phyloP scores from a whole-genome alignment of 495 filamentous ascomycete species.

The Sordaria brevicollis region DNA sequence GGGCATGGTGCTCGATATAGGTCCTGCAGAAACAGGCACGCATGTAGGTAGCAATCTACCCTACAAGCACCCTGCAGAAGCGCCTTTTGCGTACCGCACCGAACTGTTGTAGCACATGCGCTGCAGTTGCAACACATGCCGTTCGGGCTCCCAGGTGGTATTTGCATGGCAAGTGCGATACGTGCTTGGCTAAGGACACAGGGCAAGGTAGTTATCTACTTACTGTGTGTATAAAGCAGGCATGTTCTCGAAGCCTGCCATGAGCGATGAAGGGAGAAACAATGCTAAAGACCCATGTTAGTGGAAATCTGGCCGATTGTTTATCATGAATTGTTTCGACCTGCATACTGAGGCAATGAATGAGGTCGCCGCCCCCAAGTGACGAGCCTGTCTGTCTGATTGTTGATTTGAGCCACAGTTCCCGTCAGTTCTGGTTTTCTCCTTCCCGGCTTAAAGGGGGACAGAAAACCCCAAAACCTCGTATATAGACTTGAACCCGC shows the following conservation, averaged over 20 bases:
- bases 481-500: neutral
- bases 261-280: neutral
- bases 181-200: neutral
- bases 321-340: neutral
- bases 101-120: neutral
- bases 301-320: neutral
- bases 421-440: neutral
- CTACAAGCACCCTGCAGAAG: neutral
- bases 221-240: neutral
- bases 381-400: neutral
- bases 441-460: neutral
- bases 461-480: neutral
- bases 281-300: neutral
- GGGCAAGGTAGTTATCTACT: neutral
- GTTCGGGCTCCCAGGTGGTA: neutral
- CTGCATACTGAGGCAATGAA: neutral
- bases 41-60: neutral
- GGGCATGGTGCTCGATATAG: neutral
- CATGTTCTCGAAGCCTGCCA: neutral
- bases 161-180: neutral
- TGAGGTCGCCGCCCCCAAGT: neutral
- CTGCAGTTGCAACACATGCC: neutral
- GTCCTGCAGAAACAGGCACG: neutral
- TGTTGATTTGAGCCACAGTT: neutral
- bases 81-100: neutral